A percentile compares a stretch with the other conserved stretches of the same genome.
Conservation (phyloP, 78 protist species). For the Polysphondylium violaceum region DNA sequence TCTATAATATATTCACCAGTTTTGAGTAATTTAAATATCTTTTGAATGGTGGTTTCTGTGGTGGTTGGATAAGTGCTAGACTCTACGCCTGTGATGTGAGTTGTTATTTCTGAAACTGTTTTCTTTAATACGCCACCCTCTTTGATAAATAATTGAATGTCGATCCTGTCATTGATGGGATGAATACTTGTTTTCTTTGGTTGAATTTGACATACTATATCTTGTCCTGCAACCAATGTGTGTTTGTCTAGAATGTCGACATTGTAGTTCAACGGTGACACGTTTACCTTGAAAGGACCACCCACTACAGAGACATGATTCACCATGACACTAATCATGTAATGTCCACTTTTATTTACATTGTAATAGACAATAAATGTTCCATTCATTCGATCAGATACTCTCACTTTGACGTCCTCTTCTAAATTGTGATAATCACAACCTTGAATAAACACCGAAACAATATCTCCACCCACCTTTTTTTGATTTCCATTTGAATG, state of each 20-base stretch:
- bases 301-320: conserved; percentile 49
- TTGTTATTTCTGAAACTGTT: conserved; percentile 21
- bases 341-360: conserved; percentile 30
- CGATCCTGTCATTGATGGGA: conserved; percentile 27
- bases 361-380: conserved; percentile 23
- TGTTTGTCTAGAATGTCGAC: background rate
- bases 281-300: conserved; percentile 26
- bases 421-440: conserved; percentile 42
- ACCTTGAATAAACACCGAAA: conserved; percentile 36
- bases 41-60: background rate
- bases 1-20: conserved; percentile 60
- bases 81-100: conserved; percentile 19
- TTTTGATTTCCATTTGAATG: conserved; percentile 31
- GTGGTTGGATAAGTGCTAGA: background rate
- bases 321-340: conserved; percentile 35
- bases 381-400: conserved; percentile 51
- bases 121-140: conserved; percentile 46
- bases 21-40: conserved; percentile 18
- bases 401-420: conserved; percentile 23
- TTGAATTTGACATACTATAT: conserved; percentile 22
- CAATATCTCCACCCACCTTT: conserved; percentile 48
- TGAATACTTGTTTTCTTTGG: conserved; percentile 15
- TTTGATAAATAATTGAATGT: conserved; percentile 28
- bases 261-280: conserved; percentile 23
- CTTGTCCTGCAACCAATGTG: conserved; percentile 16